A percentile compares a stretch with the other conserved stretches of the same genome.
These are phyloP conservation scores for Dictyostelium purpureum DNA, from an alignment of 78 protist species.

Conservation along the genomic window DNA sequence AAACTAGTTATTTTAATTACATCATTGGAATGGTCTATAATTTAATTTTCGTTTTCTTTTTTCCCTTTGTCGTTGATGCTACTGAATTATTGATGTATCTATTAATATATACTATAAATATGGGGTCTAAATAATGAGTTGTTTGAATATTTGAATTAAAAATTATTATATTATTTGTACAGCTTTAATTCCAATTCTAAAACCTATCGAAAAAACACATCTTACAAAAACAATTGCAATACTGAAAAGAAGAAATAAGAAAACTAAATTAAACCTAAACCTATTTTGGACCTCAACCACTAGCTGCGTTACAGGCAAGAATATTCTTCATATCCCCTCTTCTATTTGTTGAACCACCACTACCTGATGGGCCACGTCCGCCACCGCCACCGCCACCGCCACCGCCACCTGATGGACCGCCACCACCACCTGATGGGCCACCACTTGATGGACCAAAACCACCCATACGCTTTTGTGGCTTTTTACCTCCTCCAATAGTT, in stretches of 20 bases:
- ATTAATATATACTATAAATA: no score
- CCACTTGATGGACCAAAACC: constrained; percentile 8
- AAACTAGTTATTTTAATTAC: background rate
- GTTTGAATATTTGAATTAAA: no score
- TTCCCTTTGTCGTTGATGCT: no score
- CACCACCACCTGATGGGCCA: background rate
- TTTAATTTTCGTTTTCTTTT: no score
- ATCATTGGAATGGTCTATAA: no score
- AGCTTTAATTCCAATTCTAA: no score
- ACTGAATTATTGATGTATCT: no score
- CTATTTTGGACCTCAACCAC: constrained; percentile 22
- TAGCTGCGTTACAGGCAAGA: constrained; percentile 1
- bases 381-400: background rate
- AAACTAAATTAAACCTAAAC: background rate
- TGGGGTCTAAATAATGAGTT: no score
- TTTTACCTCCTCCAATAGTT: background rate
- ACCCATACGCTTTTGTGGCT: background rate
- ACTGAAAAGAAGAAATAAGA: background rate
- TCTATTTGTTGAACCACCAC: background rate
- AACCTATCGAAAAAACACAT: no score
- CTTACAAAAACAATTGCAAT: no score
- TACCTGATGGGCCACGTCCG: background rate
- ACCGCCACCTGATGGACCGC: background rate
- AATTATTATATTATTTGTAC: no score
- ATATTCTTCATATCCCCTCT: constrained; percentile 15